Conservation (phyloP, 1,284 basidiomycete species). For the Exobasidium rhododendri region DNA sequence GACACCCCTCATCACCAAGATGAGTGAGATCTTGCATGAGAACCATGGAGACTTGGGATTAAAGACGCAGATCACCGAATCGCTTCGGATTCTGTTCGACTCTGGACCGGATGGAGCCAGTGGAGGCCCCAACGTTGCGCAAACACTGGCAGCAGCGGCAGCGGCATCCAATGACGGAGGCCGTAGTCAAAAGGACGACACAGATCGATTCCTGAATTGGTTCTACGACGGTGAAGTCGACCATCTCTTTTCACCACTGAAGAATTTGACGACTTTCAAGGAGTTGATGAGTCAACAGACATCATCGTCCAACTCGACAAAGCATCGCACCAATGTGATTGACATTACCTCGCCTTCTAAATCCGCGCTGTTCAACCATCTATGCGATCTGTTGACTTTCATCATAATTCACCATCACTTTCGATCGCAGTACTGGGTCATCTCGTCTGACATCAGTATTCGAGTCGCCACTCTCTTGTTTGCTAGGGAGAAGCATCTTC, state of each 20-base stretch:
- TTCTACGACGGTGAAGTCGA: slow-evolving; percentile 78
- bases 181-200: slow-evolving; percentile 59
- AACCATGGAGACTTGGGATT: slow-evolving; percentile 76
- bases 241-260: slow-evolving; percentile 73
- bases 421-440: slow-evolving; percentile 82
- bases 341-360: slow-evolving; percentile 18
- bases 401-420: slow-evolving; percentile 77
- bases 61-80: slow-evolving; percentile 85
- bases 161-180: slow-evolving; percentile 16
- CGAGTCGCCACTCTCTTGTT: slow-evolving; percentile 60
- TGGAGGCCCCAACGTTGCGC: slow-evolving; percentile 28
- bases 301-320: neutral
- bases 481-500: slow-evolving; percentile 80
- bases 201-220: slow-evolving; percentile 82
- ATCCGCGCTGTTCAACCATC: slow-evolving; percentile 52
- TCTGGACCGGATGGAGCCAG: slow-evolving; percentile 29
- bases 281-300: neutral
- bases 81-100: slow-evolving; percentile 80
- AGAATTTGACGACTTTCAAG: slow-evolving; percentile 59
- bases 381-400: slow-evolving; percentile 82
- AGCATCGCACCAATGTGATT: slow-evolving; percentile 5
- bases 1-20: slow-evolving; percentile 32
- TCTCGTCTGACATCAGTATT: slow-evolving; percentile 56
- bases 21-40: slow-evolving; percentile 68
- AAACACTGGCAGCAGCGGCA: slow-evolving; percentile 11